A percentile compares a stretch with the other conserved stretches of the same genome.
These are phyloP conservation scores for Rosellinia necatrix DNA, from an alignment of 2,329 filamentous ascomycete genomes.

Conservation along the genomic window DNA sequence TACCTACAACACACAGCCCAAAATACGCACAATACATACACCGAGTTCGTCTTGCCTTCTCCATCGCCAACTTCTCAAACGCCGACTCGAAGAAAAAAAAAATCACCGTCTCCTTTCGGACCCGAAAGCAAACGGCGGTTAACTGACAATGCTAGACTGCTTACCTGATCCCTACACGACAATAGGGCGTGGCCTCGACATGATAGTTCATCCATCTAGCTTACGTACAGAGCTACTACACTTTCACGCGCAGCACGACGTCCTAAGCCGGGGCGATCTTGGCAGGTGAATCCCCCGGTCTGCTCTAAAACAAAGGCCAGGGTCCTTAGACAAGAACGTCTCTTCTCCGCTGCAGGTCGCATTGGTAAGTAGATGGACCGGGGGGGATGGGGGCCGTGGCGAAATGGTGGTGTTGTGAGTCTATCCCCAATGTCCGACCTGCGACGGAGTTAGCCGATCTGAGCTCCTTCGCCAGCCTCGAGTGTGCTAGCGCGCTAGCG, in stretches of 20 bases:
- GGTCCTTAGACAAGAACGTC: too few relatives aligned
- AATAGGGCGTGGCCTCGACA: background rate
- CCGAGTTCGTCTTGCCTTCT: background rate
- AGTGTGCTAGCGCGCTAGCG: too few relatives aligned
- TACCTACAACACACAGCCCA: background rate
- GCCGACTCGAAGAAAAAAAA: too few relatives aligned
- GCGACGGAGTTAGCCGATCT: slow-evolving; percentile 7
- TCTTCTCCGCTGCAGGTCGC: background rate
- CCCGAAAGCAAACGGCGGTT: background rate
- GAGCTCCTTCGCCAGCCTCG: too few relatives aligned
- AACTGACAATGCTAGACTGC: background rate
- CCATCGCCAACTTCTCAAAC: background rate
- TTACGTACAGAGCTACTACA: background rate
- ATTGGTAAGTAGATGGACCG: background rate
- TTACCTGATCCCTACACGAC: background rate
- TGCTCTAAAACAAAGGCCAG: too few relatives aligned
- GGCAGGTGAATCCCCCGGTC: too few relatives aligned
- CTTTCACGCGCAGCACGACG: too few relatives aligned
- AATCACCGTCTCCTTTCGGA: background rate
- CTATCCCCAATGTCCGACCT: background rate
- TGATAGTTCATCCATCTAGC: background rate
- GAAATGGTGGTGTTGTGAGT: background rate
- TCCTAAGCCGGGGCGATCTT: too few relatives aligned
- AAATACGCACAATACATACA: background rate
- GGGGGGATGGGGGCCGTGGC: background rate